These are phyloP conservation scores for Stemphylium vesicarium DNA, from an alignment of 2,329 filamentous ascomycete genomes.

Conservation along the genomic window DNA sequence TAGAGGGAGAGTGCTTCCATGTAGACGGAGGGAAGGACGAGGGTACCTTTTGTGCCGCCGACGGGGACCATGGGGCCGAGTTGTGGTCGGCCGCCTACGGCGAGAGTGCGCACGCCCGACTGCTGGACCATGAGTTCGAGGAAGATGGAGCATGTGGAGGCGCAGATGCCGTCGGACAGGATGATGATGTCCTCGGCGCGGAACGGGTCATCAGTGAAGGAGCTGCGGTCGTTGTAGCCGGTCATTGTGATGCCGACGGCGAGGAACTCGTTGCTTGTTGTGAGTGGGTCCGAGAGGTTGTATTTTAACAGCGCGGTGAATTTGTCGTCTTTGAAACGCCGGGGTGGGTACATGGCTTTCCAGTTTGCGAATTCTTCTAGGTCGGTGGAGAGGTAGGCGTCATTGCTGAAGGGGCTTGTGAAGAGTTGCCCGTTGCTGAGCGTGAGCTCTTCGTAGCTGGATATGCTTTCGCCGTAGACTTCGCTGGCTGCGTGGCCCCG, in stretches of 20 bases:
- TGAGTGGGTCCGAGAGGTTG: constrained; percentile 47
- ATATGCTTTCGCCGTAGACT: constrained; percentile 34
- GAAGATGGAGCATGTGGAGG: constrained; percentile 56
- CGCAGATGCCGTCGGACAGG: constrained; percentile 54
- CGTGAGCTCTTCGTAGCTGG: constrained; percentile 21
- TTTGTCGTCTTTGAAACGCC: constrained; percentile 38
- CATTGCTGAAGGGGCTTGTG: constrained; percentile 46
- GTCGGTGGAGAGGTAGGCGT: constrained; percentile 34
- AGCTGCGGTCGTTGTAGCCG: constrained; percentile 35
- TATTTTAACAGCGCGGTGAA: constrained; percentile 50
- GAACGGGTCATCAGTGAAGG: constrained; percentile 46
- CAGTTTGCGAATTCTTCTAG: constrained; percentile 42
- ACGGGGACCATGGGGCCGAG: constrained; percentile 52
- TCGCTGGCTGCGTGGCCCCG: constrained; percentile 51
- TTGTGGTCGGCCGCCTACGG: constrained; percentile 52
- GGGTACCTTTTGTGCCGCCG: constrained; percentile 54
- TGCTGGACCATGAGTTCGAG: constrained; percentile 55
- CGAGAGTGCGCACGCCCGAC: constrained; percentile 50
- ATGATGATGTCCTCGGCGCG: constrained; percentile 48
- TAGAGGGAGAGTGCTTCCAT: constrained; percentile 27
- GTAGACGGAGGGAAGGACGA: constrained; percentile 38
- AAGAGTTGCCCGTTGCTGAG: constrained; percentile 30
- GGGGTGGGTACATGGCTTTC: constrained; percentile 47
- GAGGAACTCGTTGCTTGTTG: constrained; percentile 38
- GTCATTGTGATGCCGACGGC: constrained; percentile 38